These are phyloP conservation scores for Amphicarpaea edgeworthii DNA, from an alignment of 306 rosid species.

Conservation along the genomic window DNA sequence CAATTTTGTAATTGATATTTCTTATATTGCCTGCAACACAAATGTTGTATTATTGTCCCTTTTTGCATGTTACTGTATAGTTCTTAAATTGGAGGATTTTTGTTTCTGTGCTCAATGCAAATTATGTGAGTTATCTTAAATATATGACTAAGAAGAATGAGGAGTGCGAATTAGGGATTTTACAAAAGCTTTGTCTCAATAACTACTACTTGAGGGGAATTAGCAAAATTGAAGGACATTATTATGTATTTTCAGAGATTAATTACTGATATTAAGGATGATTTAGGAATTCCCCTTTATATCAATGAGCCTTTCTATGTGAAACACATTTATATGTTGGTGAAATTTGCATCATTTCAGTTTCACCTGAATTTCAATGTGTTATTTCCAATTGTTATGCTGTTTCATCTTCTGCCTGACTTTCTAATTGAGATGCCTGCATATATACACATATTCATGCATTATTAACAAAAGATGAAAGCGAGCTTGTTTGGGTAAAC, in stretches of 20 bases:
- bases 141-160: neutral
- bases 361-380: slow-evolving; percentile 10
- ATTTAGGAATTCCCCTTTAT: neutral
- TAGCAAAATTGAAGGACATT: neutral
- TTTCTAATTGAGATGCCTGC: slow-evolving; percentile 10
- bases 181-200: neutral
- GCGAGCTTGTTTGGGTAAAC: too few species aligned
- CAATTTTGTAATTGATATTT: neutral
- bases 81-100: neutral
- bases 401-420: neutral
- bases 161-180: neutral
- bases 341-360: slow-evolving; percentile 3
- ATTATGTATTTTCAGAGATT: neutral
- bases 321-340: neutral
- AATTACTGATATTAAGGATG: neutral
- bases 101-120: neutral
- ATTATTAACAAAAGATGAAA: neutral
- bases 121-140: slow-evolving; percentile 6
- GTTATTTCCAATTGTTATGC: neutral
- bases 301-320: neutral
- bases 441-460: neutral
- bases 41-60: neutral
- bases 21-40: neutral
- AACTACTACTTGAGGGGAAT: neutral
- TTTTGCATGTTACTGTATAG: neutral